Evolutionary conservation across 768 basidiomycete genomes (phyloP), one percentile per base, ranked within the genome.

Genomic region (Omphalotus guepiniiformis): DNA sequence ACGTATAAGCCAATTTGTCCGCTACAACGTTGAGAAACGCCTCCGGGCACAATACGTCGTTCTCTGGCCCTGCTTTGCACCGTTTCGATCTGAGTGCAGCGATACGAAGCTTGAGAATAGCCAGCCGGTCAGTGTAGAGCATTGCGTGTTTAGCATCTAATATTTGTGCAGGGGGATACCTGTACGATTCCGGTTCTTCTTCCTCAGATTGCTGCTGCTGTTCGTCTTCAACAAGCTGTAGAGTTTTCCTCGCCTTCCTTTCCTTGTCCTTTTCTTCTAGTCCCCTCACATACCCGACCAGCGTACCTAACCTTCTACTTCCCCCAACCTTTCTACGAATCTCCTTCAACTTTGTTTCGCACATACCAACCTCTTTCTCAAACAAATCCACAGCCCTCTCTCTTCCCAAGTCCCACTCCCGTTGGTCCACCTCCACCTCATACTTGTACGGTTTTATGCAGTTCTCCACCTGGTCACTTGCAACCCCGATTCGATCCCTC

Each of bases 371-470:
- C 74, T 99, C 96, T 58, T 80, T 82, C 67, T 91, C 85, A 56
- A 95, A 88, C 55, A 94, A 69, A 45, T 80, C 79, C 47, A 91
- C 76, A 1, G 91, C 80, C 41, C 80, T 72, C 55, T 75, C 76
- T 40, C 94, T 72, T 1, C 96, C 96, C 2, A 72, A 60, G 56
- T 91, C 89, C 96, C 96, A 99, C 64, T 99, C 96, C 34, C 85
- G 72, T 12, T 80, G 77, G 53, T 97, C 93, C 12, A 97, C 87
- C 62, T 99, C 96, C 22, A 98, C 85, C 60, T 98, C 95, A 60
- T 96, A 95, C 72, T 99, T 99, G 78, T 82, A 97, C 23, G 95
- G 96, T 68, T 99, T 99, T 75, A 99, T 97, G 66, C 92, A 95
- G 65, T 98, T 99, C 73, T 99, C 96, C 13, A 99, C 95, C 68